A percentile compares a stretch with the other conserved stretches of the same genome.
Evolutionary conservation across 345 rosid species (phyloP).

Genomic region (Syzygium aromaticum): DNA sequence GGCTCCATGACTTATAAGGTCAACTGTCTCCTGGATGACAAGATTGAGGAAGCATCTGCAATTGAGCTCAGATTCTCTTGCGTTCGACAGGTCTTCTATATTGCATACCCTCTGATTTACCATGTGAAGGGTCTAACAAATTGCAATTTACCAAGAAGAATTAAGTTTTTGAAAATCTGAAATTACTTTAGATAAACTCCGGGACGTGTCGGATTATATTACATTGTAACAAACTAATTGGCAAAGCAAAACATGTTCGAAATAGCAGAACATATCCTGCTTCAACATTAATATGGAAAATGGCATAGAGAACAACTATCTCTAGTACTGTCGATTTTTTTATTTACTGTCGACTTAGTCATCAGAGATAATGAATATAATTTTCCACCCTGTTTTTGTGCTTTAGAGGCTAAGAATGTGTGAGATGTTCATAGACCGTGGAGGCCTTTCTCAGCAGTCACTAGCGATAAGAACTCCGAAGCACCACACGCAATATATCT

Average conservation of each 20-base stretch:
- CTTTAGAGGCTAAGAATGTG: conserved; percentile 45
- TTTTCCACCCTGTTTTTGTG: neutral
- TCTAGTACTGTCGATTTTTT: accelerated
- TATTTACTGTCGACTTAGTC: neutral
- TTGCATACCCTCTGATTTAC: neutral
- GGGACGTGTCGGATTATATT: neutral
- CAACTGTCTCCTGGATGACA: conserved; percentile 37
- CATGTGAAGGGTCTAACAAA: neutral
- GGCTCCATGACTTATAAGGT: conserved; percentile 78
- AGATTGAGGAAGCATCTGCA: conserved; percentile 33
- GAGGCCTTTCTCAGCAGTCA: conserved; percentile 46
- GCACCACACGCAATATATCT: conserved; percentile 55
- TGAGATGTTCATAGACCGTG: conserved; percentile 32
- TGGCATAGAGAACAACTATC: neutral
- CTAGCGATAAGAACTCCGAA: conserved; percentile 30
- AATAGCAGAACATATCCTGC: neutral
- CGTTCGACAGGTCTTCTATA: conserved; percentile 45
- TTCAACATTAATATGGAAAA: neutral
- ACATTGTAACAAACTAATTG: neutral
- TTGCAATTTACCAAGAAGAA: neutral
- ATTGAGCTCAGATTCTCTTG: conserved; percentile 47
- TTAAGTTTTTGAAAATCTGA: neutral
- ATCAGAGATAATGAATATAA: neutral
- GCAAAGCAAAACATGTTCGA: neutral
- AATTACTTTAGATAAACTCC: neutral